phyloP scores from a whole-genome alignment of 2,329 filamentous ascomycete species.

The Hypoxylon sp. region DNA sequence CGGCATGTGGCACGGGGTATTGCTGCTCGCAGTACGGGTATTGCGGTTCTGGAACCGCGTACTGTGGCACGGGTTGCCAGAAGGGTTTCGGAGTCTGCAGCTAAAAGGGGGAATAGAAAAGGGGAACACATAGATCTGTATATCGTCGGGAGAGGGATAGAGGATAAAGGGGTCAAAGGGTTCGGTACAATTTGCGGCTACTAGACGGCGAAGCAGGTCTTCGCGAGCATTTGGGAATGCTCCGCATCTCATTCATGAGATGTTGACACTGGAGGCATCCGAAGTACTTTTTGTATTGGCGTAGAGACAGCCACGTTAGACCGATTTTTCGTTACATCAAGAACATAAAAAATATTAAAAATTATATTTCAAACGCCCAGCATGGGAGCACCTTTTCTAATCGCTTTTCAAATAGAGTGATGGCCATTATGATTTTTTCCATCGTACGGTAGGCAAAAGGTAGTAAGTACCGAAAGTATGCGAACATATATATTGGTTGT shows the following conservation, averaged over 20 bases:
- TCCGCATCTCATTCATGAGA: neutral
- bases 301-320: neutral
- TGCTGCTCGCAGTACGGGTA: conserved; percentile 45
- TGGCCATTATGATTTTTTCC: no score
- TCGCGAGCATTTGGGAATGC: neutral
- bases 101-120: neutral
- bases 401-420: no score
- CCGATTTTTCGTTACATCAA: neutral
- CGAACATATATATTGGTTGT: no score
- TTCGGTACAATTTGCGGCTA: neutral
- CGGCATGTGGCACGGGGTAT: conserved; percentile 25
- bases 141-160: neutral
- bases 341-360: neutral
- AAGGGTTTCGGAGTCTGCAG: conserved; percentile 40
- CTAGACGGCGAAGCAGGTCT: neutral
- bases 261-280: neutral
- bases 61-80: conserved; percentile 45
- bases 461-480: no score
- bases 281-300: neutral
- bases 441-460: no score
- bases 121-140: neutral
- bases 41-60: conserved; percentile 32
- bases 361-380: no score
- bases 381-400: no score
- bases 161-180: neutral